Base-by-base conservation (phyloP, 805 yeast genomes). In the Debaryomyces maramus region DNA sequence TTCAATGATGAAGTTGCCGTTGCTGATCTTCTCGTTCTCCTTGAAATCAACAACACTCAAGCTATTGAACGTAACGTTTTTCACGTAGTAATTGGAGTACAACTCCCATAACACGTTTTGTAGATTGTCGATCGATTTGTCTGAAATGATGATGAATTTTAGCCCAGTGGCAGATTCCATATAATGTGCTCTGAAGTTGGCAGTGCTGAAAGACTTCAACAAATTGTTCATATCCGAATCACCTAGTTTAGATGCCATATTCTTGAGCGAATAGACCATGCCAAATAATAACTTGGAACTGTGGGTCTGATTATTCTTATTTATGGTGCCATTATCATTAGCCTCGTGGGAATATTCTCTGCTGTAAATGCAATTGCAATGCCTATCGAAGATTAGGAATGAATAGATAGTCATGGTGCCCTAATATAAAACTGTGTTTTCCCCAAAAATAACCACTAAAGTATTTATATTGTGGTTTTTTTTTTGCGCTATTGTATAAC, bases 331-430 rank as follows among this genome's bases (percentile, higher is more conserved):
- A n/a, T 44, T 39, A 22, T 36, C 43, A 26, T 22, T 42, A 23
- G 20, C 34, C 19, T 31, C 26, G 36, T 34, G 51, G 16, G 45
- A 38, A 45, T 53, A 90, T 58, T 87, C 95, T 38, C 95, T 70
- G 46, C 78, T 78, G 63, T 79, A 91, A 14, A 91, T 80, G 61
- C 98, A 90, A 47, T 85, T 67, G 63, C 97, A 87, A 64, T 91
- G 97, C 58, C 93, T 77, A 60, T 91, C 97, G 58, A 85, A 91
- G 40, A 91, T 78, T 86, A 89, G 87, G 56, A 90, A 85, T 8
- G 96, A 86, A 65, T 83, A 83, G 33, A 89, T 80, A 28, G 85
- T 77, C 86, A 80, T 50, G 11, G 16, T 24, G 28, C 6, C 10
- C 2, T 13, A 24, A 24, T 24, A 24, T 7, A 8, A 24, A 24